Evolutionary conservation across 768 basidiomycete species (phyloP).

Genomic region (Scleroderma bovista): DNA sequence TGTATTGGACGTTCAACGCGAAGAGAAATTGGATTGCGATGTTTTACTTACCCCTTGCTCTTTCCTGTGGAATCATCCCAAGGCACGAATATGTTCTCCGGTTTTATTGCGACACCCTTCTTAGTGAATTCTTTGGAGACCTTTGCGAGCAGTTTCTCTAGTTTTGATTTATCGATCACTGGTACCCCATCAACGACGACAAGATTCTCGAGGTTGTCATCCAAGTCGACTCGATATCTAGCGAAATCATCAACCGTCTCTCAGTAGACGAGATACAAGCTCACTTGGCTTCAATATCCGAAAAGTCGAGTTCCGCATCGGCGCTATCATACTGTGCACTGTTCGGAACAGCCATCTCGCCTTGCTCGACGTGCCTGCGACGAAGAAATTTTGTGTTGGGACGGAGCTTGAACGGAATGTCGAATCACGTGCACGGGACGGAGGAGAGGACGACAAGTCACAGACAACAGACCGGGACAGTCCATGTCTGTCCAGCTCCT

Average conservation of each 20-base stretch:
- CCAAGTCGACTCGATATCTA: conserved; percentile 82
- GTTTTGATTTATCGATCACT: conserved; percentile 79
- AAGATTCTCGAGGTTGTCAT: conserved; percentile 86
- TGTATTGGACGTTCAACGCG: conserved; percentile 24
- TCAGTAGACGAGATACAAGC: conserved; percentile 12
- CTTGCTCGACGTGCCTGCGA: neutral
- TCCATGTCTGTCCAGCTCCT: conserved; percentile 22
- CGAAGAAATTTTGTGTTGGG: conserved; percentile 8
- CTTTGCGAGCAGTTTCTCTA: conserved; percentile 75
- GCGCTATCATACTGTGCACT: conserved; percentile 26
- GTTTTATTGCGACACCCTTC: conserved; percentile 71
- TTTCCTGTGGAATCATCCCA: conserved; percentile 80
- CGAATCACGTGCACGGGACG: conserved; percentile 15
- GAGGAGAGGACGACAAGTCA: neutral
- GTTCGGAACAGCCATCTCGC: conserved; percentile 44
- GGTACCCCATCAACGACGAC: conserved; percentile 92
- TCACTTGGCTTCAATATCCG: conserved; percentile 85
- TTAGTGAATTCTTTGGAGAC: conserved; percentile 80
- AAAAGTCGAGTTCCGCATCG: conserved; percentile 75
- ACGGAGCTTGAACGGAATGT: neutral
- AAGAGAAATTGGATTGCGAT: conserved; percentile 1
- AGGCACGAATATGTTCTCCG: conserved; percentile 79
- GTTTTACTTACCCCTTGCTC: conserved; percentile 77
- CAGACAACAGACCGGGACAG: neutral
- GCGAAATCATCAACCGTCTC: conserved; percentile 5